Evolutionary conservation across 805 yeast species (phyloP).

Genomic region (Komagataella pastoris): DNA sequence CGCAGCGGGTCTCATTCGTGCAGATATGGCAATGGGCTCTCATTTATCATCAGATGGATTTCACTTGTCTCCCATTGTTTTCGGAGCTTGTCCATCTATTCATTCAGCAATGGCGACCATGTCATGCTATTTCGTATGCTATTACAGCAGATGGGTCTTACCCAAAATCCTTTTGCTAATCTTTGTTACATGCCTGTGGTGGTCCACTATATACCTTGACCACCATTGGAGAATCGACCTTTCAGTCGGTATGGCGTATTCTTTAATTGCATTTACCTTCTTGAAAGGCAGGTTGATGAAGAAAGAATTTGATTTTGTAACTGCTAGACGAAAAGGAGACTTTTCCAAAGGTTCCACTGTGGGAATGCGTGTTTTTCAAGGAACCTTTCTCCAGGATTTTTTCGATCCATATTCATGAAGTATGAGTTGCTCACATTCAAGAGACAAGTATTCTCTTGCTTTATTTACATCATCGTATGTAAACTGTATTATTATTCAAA

Average conservation of each 20-base stretch:
- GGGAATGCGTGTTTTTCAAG: conserved; percentile 54
- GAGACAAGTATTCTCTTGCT: background rate
- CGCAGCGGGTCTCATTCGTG: conserved; percentile 58
- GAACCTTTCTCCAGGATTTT: conserved; percentile 31
- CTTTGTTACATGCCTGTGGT: conserved; percentile 51
- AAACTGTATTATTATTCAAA: background rate
- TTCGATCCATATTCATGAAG: conserved; percentile 33
- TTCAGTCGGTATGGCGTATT: conserved; percentile 39
- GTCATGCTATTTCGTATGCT: conserved; percentile 28
- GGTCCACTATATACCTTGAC: conserved; percentile 63
- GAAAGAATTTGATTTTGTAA: conserved; percentile 22
- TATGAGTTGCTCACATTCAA: background rate
- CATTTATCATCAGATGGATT: conserved; percentile 48
- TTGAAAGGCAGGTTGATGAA: conserved; percentile 20
- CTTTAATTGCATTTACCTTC: conserved; percentile 27
- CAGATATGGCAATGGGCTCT: conserved; percentile 50
- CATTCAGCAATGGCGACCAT: conserved; percentile 56
- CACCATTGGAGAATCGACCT: conserved; percentile 62
- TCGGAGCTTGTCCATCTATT: conserved; percentile 65
- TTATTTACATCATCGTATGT: background rate
- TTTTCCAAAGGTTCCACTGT: conserved; percentile 30
- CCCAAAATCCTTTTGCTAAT: conserved; percentile 22
- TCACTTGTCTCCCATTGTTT: conserved; percentile 56
- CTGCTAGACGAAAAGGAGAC: conserved; percentile 24
- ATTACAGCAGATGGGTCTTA: conserved; percentile 22